A percentile compares a stretch with the other conserved stretches of the same genome.
These are phyloP conservation scores for Tremella fuciformis DNA, from an alignment of 768 basidiomycete species.

Conservation along the genomic window DNA sequence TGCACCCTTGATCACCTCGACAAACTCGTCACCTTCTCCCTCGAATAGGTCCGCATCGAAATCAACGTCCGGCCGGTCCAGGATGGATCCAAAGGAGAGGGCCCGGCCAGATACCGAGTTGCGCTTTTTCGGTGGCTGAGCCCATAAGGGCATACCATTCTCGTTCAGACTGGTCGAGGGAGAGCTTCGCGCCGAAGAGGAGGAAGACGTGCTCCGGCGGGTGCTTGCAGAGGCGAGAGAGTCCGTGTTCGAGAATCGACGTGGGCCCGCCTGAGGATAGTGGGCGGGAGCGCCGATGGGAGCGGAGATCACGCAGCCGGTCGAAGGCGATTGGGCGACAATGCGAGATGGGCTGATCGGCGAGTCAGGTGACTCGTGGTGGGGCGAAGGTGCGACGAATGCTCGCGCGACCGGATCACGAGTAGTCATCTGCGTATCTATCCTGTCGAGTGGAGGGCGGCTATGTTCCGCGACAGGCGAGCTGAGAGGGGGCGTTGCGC, in stretches of 20 bases:
- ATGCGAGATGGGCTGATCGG: conserved; percentile 8
- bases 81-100: conserved; percentile 21
- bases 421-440: no score
- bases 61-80: conserved; percentile 33
- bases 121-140: conserved; percentile 24
- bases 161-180: conserved; percentile 11
- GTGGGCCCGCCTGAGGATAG: conserved; percentile 27
- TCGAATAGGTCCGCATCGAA: conserved; percentile 37
- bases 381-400: neutral
- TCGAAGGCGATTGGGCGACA: conserved; percentile 22
- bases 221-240: conserved; percentile 14
- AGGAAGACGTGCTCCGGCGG: conserved; percentile 15
- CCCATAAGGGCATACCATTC: conserved; percentile 21
- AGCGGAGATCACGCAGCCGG: conserved; percentile 38
- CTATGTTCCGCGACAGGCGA: no score
- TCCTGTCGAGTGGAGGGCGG: no score
- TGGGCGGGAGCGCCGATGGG: conserved; percentile 36
- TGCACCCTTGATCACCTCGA: conserved; percentile 41
- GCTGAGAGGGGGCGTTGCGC: no score
- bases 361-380: conserved; percentile 12
- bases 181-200: conserved; percentile 15
- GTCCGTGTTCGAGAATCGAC: neutral
- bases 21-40: conserved; percentile 25
- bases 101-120: conserved; percentile 27
- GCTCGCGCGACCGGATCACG: neutral